Conservation (phyloP, 1,139 yeast species). For the Yamadazyma pseudoaaseri region DNA sequence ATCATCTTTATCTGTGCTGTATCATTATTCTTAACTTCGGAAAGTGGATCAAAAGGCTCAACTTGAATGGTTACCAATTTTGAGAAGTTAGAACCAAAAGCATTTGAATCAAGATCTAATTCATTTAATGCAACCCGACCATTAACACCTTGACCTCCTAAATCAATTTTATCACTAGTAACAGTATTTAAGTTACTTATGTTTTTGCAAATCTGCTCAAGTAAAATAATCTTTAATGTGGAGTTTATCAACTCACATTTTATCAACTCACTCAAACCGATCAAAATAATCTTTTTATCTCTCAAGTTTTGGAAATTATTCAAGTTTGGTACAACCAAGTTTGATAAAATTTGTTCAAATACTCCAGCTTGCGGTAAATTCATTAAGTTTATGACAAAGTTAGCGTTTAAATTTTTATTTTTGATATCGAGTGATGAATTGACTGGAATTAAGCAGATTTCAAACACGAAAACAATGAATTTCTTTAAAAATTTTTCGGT, state of each 20-base stretch:
- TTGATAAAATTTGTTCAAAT: slow-evolving; percentile 61
- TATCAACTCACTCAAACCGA: slow-evolving; percentile 68
- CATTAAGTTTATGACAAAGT: slow-evolving; percentile 53
- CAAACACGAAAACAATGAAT: slow-evolving; percentile 65
- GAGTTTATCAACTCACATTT: slow-evolving; percentile 26
- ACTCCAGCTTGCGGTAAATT: slow-evolving; percentile 64
- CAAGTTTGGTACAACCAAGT: slow-evolving; percentile 68
- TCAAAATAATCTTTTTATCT: slow-evolving; percentile 72
- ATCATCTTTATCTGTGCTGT: slow-evolving; percentile 27
- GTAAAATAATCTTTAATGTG: slow-evolving; percentile 45
- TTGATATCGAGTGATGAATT: slow-evolving; percentile 19
- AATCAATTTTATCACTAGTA: slow-evolving; percentile 15
- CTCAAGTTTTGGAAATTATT: slow-evolving; percentile 61
- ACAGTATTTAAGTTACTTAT: slow-evolving; percentile 42
- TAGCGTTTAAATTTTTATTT: slow-evolving; percentile 34
- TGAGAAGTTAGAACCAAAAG: slow-evolving; percentile 86
- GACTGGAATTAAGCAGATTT: slow-evolving; percentile 40
- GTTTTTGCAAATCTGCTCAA: slow-evolving; percentile 51
- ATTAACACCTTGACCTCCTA: slow-evolving; percentile 4
- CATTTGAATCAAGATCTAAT: slow-evolving; percentile 58
- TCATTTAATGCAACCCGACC: slow-evolving; percentile 38
- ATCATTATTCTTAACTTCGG: slow-evolving; percentile 39
- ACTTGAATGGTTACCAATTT: slow-evolving; percentile 62
- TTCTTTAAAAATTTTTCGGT: slow-evolving; percentile 80
- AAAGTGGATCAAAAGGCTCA: slow-evolving; percentile 69